phyloP scores from a whole-genome alignment of 2,329 filamentous ascomycete species.

The Samsoniella hepiali region DNA sequence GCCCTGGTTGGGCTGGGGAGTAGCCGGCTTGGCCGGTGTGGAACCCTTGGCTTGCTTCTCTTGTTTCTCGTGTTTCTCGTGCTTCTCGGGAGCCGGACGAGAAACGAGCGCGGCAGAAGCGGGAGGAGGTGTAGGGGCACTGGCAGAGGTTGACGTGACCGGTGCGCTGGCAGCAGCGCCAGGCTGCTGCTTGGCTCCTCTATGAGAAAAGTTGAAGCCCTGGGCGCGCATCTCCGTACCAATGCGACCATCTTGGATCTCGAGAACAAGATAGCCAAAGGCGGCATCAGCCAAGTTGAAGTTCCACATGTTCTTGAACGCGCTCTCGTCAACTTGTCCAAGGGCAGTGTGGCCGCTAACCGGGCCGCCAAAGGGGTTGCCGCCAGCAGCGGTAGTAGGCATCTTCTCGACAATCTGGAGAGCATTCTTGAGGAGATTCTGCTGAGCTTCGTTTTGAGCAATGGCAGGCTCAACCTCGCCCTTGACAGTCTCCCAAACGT shows the following conservation, averaged over 20 bases:
- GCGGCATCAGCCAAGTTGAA: conserved; percentile 97
- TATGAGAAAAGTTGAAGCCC: conserved; percentile 98
- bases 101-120: conserved; percentile 29
- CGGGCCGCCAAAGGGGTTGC: conserved; percentile 92
- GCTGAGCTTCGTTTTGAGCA: conserved; percentile 87
- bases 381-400: conserved; percentile 90
- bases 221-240: conserved; percentile 98
- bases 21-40: conserved; percentile 39
- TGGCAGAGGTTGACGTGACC: conserved; percentile 34
- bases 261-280: conserved; percentile 91
- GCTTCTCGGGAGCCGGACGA: conserved; percentile 33
- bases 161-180: conserved; percentile 37
- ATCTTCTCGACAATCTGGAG: conserved; percentile 96
- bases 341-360: conserved; percentile 67
- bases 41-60: conserved; percentile 34
- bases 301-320: conserved; percentile 99
- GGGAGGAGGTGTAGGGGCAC: conserved; percentile 30
- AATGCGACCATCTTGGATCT: conserved; percentile 92
- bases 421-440: conserved; percentile 86
- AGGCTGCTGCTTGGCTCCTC: conserved; percentile 73
- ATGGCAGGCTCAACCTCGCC: conserved; percentile 93
- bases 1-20: conserved; percentile 48
- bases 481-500: conserved; percentile 99
- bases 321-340: conserved; percentile 94
- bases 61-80: conserved; percentile 2